Conservation (phyloP, 2,329 filamentous ascomycete genomes). For the Fusarium stilboides region DNA sequence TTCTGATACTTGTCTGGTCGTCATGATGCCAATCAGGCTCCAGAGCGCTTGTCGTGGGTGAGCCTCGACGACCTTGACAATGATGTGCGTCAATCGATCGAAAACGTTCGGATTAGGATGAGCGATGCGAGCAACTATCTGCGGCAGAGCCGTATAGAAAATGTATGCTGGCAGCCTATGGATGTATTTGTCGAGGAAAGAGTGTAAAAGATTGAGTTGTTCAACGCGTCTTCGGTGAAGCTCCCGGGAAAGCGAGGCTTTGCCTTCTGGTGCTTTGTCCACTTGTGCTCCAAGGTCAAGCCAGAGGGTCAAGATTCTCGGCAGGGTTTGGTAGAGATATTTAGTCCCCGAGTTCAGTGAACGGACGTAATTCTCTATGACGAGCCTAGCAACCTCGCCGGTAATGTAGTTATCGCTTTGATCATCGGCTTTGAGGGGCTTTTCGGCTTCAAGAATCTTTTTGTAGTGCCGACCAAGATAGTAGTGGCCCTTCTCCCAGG, state of each 20-base stretch:
- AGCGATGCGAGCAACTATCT: slow-evolving; percentile 95
- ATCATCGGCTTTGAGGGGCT: slow-evolving; percentile 80
- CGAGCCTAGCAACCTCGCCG: slow-evolving; percentile 87
- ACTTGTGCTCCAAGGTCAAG: slow-evolving; percentile 88
- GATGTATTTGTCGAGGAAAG: slow-evolving; percentile 85
- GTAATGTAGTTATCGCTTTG: slow-evolving; percentile 83
- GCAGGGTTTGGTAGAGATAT: slow-evolving; percentile 95
- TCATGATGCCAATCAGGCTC: slow-evolving; percentile 89
- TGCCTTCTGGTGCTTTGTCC: slow-evolving; percentile 72
- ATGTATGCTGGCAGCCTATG: slow-evolving; percentile 79
- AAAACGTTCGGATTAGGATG: slow-evolving; percentile 87
- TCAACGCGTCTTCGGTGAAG: slow-evolving; percentile 71
- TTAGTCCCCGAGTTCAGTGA: slow-evolving; percentile 92
- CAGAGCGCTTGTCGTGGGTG: slow-evolving; percentile 94
- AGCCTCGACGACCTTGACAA: slow-evolving; percentile 86
- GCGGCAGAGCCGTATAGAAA: slow-evolving; percentile 87
- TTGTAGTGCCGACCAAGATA: slow-evolving; percentile 98
- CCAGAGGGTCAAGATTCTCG: slow-evolving; percentile 93
- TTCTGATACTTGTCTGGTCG: slow-evolving; percentile 79
- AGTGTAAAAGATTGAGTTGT: slow-evolving; percentile 78
- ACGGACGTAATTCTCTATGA: slow-evolving; percentile 93
- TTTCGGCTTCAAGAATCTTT: slow-evolving; percentile 93
- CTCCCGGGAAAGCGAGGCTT: slow-evolving; percentile 67
- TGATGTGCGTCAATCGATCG: slow-evolving; percentile 81
- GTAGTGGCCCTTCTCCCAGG: slow-evolving; percentile 98